These are phyloP conservation scores for Fomitopsis betulina DNA, from an alignment of 1,284 basidiomycete species.

Conservation along the genomic window DNA sequence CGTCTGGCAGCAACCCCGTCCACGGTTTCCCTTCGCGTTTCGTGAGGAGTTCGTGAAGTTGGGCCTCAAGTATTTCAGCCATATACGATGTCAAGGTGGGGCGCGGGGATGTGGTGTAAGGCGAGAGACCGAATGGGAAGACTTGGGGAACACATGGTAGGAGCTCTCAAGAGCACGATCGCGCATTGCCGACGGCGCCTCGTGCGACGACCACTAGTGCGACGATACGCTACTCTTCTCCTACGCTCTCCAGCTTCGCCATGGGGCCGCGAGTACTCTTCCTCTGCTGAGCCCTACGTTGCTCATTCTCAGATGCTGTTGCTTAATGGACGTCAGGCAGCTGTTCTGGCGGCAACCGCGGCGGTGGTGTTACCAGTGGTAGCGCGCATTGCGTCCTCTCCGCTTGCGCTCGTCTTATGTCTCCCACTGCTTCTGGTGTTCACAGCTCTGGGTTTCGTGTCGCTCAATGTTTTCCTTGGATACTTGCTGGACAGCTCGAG, in stretches of 20 bases:
- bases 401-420: slow-evolving; percentile 58
- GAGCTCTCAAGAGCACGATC: background rate
- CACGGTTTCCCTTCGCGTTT: slow-evolving; percentile 32
- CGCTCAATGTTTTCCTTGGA: slow-evolving; percentile 50
- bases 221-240: background rate
- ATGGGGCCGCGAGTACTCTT: background rate
- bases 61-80: slow-evolving; percentile 10
- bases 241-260: background rate
- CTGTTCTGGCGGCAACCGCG: slow-evolving; percentile 26
- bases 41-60: slow-evolving; percentile 30
- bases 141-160: slow-evolving; percentile 8
- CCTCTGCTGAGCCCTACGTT: slow-evolving; percentile 3
- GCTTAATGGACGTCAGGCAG: slow-evolving; percentile 17
- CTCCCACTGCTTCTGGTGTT: slow-evolving; percentile 53
- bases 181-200: background rate
- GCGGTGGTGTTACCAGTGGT: slow-evolving; percentile 50
- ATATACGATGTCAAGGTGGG: background rate
- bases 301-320: slow-evolving; percentile 7
- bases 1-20: slow-evolving; percentile 42
- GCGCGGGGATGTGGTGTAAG: too few species aligned
- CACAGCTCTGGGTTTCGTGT: slow-evolving; percentile 45
- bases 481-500: slow-evolving; percentile 49
- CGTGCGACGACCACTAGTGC: background rate
- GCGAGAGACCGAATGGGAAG: too few species aligned
- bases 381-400: slow-evolving; percentile 56